These are phyloP conservation scores for Exophiala lecanii-corni DNA, from an alignment of 2,329 filamentous ascomycete species.

Conservation along the genomic window DNA sequence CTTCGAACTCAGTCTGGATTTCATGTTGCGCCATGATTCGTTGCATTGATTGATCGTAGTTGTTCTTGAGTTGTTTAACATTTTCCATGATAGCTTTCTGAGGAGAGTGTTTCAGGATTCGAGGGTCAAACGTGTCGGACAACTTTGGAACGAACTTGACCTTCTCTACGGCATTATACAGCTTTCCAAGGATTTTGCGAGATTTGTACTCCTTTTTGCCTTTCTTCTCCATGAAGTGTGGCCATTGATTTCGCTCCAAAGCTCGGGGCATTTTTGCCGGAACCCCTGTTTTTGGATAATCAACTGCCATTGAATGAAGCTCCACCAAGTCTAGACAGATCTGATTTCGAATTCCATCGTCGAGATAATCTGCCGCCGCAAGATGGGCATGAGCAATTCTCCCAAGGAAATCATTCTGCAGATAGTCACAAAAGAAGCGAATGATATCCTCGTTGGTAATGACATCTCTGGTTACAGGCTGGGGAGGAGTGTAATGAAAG, in stretches of 20 bases:
- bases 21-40: constrained; percentile 81
- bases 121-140: constrained; percentile 66
- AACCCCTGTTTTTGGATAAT: constrained; percentile 86
- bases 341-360: constrained; percentile 59
- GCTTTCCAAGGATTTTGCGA: constrained; percentile 65
- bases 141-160: constrained; percentile 71
- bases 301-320: constrained; percentile 86
- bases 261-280: constrained; percentile 62
- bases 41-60: constrained; percentile 72
- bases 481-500: constrained; percentile 68
- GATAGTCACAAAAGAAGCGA: constrained; percentile 83
- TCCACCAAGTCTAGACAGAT: constrained; percentile 71
- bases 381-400: constrained; percentile 79
- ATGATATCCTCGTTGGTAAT: constrained; percentile 71
- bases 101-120: constrained; percentile 64
- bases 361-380: constrained; percentile 63
- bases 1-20: constrained; percentile 82
- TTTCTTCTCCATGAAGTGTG: constrained; percentile 82
- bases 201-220: constrained; percentile 59
- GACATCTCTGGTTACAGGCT: constrained; percentile 54
- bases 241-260: constrained; percentile 62
- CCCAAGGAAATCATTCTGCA: constrained; percentile 81
- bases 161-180: constrained; percentile 72
- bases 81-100: constrained; percentile 51
- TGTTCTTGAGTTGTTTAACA: constrained; percentile 63